Percentiles rank a stretch among this genome's conserved stretches.
Conservation (phyloP, 2,329 filamentous ascomycete species). For the Trichoderma aggressivum region DNA sequence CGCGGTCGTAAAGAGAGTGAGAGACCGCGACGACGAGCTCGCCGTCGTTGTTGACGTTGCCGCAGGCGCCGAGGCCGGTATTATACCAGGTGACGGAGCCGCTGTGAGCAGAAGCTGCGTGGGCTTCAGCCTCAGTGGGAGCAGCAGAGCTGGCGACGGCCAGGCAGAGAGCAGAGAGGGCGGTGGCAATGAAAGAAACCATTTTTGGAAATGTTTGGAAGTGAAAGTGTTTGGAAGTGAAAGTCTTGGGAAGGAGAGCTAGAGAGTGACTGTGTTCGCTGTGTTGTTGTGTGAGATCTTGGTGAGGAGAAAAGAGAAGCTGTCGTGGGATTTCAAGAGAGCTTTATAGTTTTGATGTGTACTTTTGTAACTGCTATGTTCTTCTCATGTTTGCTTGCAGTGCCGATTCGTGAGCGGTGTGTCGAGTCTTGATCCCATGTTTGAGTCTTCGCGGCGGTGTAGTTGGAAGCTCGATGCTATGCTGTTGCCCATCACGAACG, state of each 20-base stretch:
- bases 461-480: neutral
- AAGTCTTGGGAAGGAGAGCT: neutral
- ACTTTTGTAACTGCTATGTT: neutral
- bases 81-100: constrained; percentile 52
- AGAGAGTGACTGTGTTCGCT: neutral
- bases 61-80: constrained; percentile 67
- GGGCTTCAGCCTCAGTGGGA: neutral
- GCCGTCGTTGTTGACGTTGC: constrained; percentile 47
- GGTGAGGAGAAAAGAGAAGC: neutral
- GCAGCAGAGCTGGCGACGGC: constrained; percentile 14
- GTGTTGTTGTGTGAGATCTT: neutral
- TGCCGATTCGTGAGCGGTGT: neutral
- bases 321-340: constrained; percentile 1
- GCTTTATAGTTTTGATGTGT: constrained; percentile 1
- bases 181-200: constrained; percentile 9
- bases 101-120: neutral
- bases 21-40: constrained; percentile 67
- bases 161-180: constrained; percentile 3
- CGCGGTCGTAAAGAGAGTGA: constrained; percentile 62
- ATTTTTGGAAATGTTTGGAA: neutral
- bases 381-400: neutral
- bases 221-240: neutral
- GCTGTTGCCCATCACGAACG: neutral
- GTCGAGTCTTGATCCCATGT: neutral
- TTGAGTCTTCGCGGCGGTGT: neutral